A percentile compares a stretch with the other conserved stretches of the same genome.
Conservation (phyloP, 495 filamentous ascomycete genomes). For the Penicillium silybi region DNA sequence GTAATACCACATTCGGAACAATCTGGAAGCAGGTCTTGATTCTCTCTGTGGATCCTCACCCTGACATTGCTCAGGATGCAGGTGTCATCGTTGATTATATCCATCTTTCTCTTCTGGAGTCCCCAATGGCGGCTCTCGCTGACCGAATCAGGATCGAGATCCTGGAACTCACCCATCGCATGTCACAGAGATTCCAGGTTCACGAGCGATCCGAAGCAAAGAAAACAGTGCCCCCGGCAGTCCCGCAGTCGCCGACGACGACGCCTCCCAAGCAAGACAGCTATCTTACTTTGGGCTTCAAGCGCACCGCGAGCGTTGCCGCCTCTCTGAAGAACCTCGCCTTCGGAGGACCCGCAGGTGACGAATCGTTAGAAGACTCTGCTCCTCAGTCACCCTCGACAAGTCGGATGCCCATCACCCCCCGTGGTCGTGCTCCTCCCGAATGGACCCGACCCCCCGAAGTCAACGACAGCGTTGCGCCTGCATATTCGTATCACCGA, state of each 20-base stretch:
- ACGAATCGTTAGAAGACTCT: slow-evolving; percentile 26
- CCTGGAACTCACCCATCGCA: slow-evolving; percentile 51
- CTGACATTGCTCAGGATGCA: slow-evolving; percentile 84
- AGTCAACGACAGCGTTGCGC: slow-evolving; percentile 65
- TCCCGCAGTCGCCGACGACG: slow-evolving; percentile 40
- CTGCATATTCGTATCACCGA: slow-evolving; percentile 68
- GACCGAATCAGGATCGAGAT: slow-evolving; percentile 76
- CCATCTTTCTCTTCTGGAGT: slow-evolving; percentile 70
- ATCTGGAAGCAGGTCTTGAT: slow-evolving; percentile 92
- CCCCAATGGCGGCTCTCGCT: slow-evolving; percentile 65
- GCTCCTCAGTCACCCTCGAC: slow-evolving; percentile 31
- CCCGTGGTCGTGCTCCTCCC: slow-evolving; percentile 55
- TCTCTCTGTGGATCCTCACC: slow-evolving; percentile 89
- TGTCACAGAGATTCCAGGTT: slow-evolving; percentile 45
- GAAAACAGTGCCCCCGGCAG: slow-evolving; percentile 43
- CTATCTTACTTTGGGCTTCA: slow-evolving; percentile 60
- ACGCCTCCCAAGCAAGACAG: slow-evolving; percentile 55
- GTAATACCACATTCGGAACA: slow-evolving; percentile 83
- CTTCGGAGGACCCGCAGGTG: slow-evolving; percentile 47
- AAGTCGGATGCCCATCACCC: slow-evolving; percentile 45
- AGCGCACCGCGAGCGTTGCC: slow-evolving; percentile 68
- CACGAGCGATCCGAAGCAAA: slow-evolving; percentile 37
- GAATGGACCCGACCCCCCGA: slow-evolving; percentile 77
- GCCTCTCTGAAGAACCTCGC: slow-evolving; percentile 66
- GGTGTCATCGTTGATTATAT: slow-evolving; percentile 78